These are phyloP conservation scores for Calvatia gigantea DNA, from an alignment of 768 basidiomycete genomes.

Conservation along the genomic window DNA sequence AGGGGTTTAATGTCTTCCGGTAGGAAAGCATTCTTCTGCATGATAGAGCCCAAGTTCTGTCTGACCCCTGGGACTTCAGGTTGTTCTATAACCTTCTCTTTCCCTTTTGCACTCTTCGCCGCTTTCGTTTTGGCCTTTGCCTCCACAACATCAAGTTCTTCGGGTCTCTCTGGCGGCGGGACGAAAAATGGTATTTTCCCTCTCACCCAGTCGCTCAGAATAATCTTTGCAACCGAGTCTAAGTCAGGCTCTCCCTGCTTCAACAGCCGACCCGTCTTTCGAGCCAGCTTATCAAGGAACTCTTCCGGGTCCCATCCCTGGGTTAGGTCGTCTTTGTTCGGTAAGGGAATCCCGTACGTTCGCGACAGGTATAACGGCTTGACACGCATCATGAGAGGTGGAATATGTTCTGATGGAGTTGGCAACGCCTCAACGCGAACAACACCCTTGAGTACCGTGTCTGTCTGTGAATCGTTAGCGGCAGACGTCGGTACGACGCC, in stretches of 20 bases:
- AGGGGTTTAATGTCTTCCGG: conserved; percentile 76
- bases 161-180: conserved; percentile 79
- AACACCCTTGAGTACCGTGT: conserved; percentile 94
- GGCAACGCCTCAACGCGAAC: conserved; percentile 93
- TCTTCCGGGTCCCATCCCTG: conserved; percentile 69
- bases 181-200: conserved; percentile 98
- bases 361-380: conserved; percentile 89
- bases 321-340: conserved; percentile 49
- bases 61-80: conserved; percentile 59
- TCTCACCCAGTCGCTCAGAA: conserved; percentile 95
- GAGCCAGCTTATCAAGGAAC: conserved; percentile 80
- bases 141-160: conserved; percentile 64
- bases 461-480: conserved; percentile 84
- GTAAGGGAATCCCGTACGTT: conserved; percentile 72
- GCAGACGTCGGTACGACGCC: conserved; percentile 91
- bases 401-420: conserved; percentile 90
- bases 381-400: conserved; percentile 84
- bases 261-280: conserved; percentile 87
- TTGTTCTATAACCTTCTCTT: conserved; percentile 44
- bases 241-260: conserved; percentile 94
- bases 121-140: conserved; percentile 53
- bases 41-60: conserved; percentile 83
- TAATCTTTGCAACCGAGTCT: conserved; percentile 90
- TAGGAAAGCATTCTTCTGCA: conserved; percentile 85
- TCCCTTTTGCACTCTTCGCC: conserved; percentile 48